These are phyloP conservation scores for Kuraishia capsulata DNA, from an alignment of 805 yeast genomes.

Conservation along the genomic window DNA sequence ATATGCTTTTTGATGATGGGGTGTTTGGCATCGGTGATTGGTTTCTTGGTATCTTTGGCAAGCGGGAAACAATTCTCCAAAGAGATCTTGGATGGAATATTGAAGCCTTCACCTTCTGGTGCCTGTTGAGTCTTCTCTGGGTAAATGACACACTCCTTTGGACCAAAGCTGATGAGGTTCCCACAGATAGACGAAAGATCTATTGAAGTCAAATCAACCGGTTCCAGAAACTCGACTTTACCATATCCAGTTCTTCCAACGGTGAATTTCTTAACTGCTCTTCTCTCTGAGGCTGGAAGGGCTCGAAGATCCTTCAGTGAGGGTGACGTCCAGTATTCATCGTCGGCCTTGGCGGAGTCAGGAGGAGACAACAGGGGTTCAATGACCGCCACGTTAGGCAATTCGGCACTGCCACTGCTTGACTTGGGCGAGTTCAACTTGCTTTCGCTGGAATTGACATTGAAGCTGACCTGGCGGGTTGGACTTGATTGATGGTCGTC, in stretches of 20 bases:
- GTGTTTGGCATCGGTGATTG: conserved; percentile 71
- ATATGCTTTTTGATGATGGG: conserved; percentile 64
- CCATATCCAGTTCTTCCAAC: conserved; percentile 82
- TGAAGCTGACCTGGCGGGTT: conserved; percentile 25
- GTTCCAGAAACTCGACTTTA: conserved; percentile 60
- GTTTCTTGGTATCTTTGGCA: conserved; percentile 60
- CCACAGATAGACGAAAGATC: conserved; percentile 58
- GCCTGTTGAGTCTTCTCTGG: conserved; percentile 61
- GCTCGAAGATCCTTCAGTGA: conserved; percentile 51
- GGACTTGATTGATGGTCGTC: conserved; percentile 10
- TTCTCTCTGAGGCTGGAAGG: conserved; percentile 54
- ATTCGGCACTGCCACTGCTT: neutral
- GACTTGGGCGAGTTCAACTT: neutral
- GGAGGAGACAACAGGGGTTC: too few relatives aligned
- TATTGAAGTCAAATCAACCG: conserved; percentile 74
- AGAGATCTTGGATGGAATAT: conserved; percentile 64
- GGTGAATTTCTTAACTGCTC: conserved; percentile 51
- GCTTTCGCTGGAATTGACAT: conserved; percentile 5
- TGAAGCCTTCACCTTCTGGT: conserved; percentile 70
- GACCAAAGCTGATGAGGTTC: conserved; percentile 49
- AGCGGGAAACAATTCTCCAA: conserved; percentile 76
- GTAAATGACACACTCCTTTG: conserved; percentile 57
- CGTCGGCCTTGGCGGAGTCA: conserved; percentile 26
- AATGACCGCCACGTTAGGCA: too few relatives aligned
- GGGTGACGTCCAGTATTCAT: conserved; percentile 88